Evolutionary conservation across 352 stramenopile genomes (phyloP), one percentile per base, ranked within the genome.

Genomic region (Phytophthora multivora): DNA sequence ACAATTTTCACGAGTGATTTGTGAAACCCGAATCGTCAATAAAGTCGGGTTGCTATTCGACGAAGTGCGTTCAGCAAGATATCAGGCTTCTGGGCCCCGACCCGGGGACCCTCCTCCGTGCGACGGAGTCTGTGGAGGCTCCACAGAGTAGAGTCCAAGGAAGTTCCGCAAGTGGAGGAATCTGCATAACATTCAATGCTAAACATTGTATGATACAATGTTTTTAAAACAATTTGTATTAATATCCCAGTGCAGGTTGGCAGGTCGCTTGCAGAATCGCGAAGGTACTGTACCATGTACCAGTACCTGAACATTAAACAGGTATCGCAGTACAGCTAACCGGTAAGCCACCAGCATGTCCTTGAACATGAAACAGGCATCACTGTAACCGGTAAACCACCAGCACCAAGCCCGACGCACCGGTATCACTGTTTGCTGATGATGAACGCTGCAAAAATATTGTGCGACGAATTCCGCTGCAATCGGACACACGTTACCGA

Each of bases 1-100:
- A 63, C 43, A 57, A 61, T 18, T 68, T 63, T 63, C 45, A 19
- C 2, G 15, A 12, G 9, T 21, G 60, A 68, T 67, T 67, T 67
- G 59, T 36, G 16, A 46, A 47, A 35, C 36, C 51, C 41, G 28
- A 55, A 51, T 67, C 59, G 46, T 57, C 59, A 63, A 56, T 67
- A 43, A 35, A 40, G 33, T 21, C 33, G 31, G 28, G 15, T 47
- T 47, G 13, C 18, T 18, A 47, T 21, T 23, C 18, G 12, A n/a
- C n/a, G n/a, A n/a, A n/a, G n/a, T 30, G 11, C 15, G 12, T 33
- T 33, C n/a, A 43, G 18, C 39, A 46, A 28, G 39, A 46, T 45
- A 46, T 51, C 43, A 51, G 15, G 26, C 26, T 21, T 33, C 28
- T 4, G 11, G 28, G 9, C 21, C 21, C 21, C 21, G 4, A 23